These are phyloP conservation scores for Diaporthe nobilis DNA, from an alignment of 2,329 filamentous ascomycete species.

Conservation along the genomic window DNA sequence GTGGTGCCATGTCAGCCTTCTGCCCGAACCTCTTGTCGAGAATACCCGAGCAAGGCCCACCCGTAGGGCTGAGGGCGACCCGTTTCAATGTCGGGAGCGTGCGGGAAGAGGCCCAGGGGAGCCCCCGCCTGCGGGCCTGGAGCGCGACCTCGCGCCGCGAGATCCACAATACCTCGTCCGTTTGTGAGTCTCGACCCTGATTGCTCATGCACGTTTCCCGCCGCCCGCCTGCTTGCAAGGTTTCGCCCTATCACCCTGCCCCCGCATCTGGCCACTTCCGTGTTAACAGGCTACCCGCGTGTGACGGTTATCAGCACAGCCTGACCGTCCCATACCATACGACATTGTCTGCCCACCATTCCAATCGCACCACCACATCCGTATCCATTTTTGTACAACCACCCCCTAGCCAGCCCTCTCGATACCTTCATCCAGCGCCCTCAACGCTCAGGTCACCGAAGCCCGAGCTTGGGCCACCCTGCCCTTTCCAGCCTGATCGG, in stretches of 20 bases:
- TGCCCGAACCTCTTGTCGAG: conserved; percentile 24
- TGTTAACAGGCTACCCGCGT: conserved; percentile 45
- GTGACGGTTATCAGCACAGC: conserved; percentile 60
- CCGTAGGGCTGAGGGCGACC: conserved; percentile 26
- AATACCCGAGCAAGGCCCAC: conserved; percentile 21
- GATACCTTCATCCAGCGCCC: conserved; percentile 11
- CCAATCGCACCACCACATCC: conserved; percentile 40
- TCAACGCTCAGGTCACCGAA: conserved; percentile 23
- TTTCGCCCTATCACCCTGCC: background rate
- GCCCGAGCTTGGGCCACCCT: conserved; percentile 33
- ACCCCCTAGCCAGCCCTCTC: conserved; percentile 28
- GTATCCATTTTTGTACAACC: conserved; percentile 25
- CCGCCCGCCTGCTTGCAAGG: background rate
- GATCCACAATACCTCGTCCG: conserved; percentile 36
- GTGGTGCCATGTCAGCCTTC: conserved; percentile 33
- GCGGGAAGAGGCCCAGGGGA: conserved; percentile 21
- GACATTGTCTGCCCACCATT: conserved; percentile 41
- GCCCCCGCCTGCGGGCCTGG: conserved; percentile 7
- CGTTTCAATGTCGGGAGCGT: conserved; percentile 26
- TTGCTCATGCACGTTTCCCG: conserved; percentile 23
- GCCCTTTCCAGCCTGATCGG: conserved; percentile 19
- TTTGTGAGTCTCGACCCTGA: conserved; percentile 26
- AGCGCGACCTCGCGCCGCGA: conserved; percentile 40
- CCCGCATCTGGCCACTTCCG: too few relatives aligned
- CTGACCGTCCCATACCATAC: conserved; percentile 40